Percentiles rank a stretch among this genome's conserved stretches.
These are phyloP conservation scores for Apophysomyces elegans DNA, from an alignment of 371 early-diverging fungal genomes.

Conservation along the genomic window DNA sequence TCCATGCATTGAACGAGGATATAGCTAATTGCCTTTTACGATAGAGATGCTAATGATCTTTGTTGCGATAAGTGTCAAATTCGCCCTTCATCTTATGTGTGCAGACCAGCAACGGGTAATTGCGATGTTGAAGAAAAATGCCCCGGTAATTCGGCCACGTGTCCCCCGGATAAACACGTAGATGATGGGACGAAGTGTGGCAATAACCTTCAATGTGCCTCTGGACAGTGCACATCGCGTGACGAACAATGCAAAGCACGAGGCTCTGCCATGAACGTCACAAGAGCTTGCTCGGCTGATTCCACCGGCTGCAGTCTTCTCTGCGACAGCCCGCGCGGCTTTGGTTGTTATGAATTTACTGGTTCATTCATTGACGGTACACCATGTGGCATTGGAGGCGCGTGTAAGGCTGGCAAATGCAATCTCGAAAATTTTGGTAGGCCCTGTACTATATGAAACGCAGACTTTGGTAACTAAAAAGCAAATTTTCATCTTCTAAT, in stretches of 20 bases:
- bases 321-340: conserved; percentile 63
- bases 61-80: conserved; percentile 85
- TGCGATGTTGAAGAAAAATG: conserved; percentile 90
- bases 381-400: conserved; percentile 79
- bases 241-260: conserved; percentile 79
- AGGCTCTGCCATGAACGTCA: conserved; percentile 45
- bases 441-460: neutral
- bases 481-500: neutral
- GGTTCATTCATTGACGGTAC: conserved; percentile 92
- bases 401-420: conserved; percentile 59
- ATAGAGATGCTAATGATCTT: conserved; percentile 77
- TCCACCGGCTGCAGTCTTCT: conserved; percentile 64
- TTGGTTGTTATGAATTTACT: conserved; percentile 68
- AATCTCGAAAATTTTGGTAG: conserved; percentile 41
- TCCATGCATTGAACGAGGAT: neutral
- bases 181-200: conserved; percentile 75
- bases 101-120: conserved; percentile 73
- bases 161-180: conserved; percentile 74
- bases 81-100: conserved; percentile 63
- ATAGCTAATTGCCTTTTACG: neutral
- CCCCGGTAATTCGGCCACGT: conserved; percentile 71
- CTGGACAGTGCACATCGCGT: conserved; percentile 88
- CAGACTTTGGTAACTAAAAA: neutral
- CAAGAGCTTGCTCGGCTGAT: conserved; percentile 51
- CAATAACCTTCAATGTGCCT: conserved; percentile 71